Percentiles rank a stretch among this genome's conserved stretches.
Evolutionary conservation across 257 asterid genomes (phyloP).

Genomic region (Asclepias syriaca): DNA sequence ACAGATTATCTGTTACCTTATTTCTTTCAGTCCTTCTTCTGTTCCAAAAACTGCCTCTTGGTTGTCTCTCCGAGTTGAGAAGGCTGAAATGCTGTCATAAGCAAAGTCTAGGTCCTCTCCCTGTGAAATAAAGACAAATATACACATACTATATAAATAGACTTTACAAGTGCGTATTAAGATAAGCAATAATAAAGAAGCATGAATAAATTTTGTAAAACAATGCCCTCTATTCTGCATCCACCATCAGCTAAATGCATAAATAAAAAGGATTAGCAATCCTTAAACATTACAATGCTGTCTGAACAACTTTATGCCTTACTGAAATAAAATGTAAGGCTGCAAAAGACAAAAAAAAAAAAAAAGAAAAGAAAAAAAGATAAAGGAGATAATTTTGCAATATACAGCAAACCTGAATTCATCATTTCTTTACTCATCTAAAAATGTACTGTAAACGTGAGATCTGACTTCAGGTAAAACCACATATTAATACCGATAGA

Average conservation of each 20-base stretch:
- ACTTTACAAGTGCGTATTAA: neutral
- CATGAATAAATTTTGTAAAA: neutral
- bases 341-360: neutral
- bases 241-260: neutral
- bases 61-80: slow-evolving; percentile 91
- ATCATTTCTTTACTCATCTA: neutral
- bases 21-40: slow-evolving; percentile 97
- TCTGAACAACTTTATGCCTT: neutral
- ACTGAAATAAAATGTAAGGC: neutral
- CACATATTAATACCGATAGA: neutral
- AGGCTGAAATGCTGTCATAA: slow-evolving; percentile 96
- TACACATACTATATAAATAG: neutral
- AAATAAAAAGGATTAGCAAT: neutral
- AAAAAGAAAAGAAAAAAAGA: too few relatives aligned
- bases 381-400: neutral
- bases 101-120: slow-evolving; percentile 99
- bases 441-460: neutral
- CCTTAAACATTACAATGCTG: neutral
- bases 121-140: slow-evolving; percentile 31
- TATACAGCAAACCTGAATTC: neutral
- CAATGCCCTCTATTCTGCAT: neutral
- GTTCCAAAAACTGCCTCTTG: slow-evolving; percentile 98
- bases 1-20: slow-evolving; percentile 44
- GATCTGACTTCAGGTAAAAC: neutral
- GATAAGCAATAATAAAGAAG: neutral